Evolutionary conservation across 306 rosid genomes (phyloP).

Genomic region (Dryas alaskensis): DNA sequence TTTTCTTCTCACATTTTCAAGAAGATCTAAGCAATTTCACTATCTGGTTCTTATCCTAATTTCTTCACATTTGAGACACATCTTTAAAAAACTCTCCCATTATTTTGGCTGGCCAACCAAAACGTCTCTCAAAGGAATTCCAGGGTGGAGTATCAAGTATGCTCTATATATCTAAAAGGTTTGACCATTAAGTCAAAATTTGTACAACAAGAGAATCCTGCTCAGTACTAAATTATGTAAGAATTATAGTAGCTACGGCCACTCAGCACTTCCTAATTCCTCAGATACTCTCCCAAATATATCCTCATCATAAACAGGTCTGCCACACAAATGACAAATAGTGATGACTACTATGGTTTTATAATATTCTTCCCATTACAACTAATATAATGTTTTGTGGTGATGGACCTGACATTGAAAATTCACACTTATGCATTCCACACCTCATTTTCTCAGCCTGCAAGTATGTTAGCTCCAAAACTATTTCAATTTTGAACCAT

Average conservation of each 20-base stretch:
- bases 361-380: neutral
- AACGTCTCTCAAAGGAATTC: neutral
- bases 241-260: neutral
- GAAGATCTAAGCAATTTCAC: neutral
- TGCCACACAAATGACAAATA: neutral
- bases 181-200: neutral
- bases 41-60: neutral
- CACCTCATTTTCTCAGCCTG: neutral
- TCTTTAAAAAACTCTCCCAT: neutral
- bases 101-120: neutral
- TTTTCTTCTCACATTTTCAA: neutral
- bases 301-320: neutral
- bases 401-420: slow-evolving; percentile 2
- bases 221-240: neutral
- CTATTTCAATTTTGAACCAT: slow-evolving; percentile 7
- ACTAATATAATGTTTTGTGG: neutral
- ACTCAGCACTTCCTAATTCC: neutral
- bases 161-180: neutral
- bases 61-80: neutral
- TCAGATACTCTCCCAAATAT: neutral
- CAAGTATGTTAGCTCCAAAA: slow-evolving; percentile 5
- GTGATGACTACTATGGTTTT: neutral
- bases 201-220: neutral
- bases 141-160: slow-evolving; percentile 1
- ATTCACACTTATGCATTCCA: neutral